Conservation (phyloP, 2,329 filamentous ascomycete species). For the Paracoccidioides lutzii region DNA sequence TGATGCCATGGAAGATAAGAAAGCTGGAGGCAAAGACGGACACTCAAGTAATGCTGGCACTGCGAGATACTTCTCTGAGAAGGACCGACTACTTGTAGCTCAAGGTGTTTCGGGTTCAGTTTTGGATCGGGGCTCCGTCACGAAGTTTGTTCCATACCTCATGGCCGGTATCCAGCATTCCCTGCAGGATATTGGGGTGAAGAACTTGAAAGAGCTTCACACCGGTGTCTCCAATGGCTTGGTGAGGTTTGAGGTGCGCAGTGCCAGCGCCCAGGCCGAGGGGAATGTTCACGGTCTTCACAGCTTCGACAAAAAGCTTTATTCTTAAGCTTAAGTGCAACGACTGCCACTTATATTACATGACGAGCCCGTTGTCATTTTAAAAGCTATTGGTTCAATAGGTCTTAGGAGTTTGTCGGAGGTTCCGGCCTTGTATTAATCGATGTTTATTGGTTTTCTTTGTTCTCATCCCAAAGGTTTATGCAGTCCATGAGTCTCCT, state of each 20-base stretch:
- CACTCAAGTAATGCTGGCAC: constrained; percentile 81
- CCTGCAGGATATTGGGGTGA: constrained; percentile 84
- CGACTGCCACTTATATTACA: not conserved
- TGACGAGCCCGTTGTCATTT: not conserved
- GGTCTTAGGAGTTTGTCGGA: constrained; percentile 11
- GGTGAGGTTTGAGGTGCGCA: constrained; percentile 87
- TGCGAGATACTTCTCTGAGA: constrained; percentile 95
- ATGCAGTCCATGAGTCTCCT: not conserved
- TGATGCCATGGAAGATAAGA: constrained; percentile 99
- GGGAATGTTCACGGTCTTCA: constrained; percentile 94
- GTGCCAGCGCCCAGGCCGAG: constrained; percentile 87
- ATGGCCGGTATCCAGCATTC: constrained; percentile 94
- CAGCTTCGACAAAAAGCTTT: constrained; percentile 99
- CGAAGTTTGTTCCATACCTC: constrained; percentile 92
- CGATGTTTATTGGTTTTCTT: not conserved
- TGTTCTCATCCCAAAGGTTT: not conserved
- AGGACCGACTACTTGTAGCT: constrained; percentile 84
- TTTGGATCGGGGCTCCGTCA: constrained; percentile 55
- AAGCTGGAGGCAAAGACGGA: constrained; percentile 64
- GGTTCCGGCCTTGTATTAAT: not conserved
- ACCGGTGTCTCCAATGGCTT: constrained; percentile 58
- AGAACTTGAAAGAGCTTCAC: constrained; percentile 66
- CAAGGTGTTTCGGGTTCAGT: constrained; percentile 79
- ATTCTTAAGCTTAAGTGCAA: constrained; percentile 47
- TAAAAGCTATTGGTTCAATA: constrained; percentile 8